Evolutionary conservation across 2,329 filamentous ascomycete species (phyloP).

Genomic region (Curvularia sp.): DNA sequence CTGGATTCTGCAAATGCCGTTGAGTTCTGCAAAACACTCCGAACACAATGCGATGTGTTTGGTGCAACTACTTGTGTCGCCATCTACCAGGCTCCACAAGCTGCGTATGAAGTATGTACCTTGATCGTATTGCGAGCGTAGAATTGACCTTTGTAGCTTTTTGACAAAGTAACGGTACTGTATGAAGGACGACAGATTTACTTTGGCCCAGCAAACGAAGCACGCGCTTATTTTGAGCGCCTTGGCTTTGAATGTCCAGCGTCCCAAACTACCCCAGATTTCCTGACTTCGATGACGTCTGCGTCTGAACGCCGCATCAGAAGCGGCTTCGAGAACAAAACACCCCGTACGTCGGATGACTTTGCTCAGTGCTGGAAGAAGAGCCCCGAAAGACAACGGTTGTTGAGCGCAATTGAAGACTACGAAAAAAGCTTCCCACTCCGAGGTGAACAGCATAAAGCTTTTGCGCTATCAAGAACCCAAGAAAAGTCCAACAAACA

Average conservation of each 20-base stretch:
- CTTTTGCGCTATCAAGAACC: slow-evolving; percentile 43
- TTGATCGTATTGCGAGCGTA: neutral
- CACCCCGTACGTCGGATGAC: slow-evolving; percentile 49
- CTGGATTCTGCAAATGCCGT: slow-evolving; percentile 74
- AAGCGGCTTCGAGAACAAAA: slow-evolving; percentile 50
- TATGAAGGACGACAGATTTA: slow-evolving; percentile 73
- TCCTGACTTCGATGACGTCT: slow-evolving; percentile 72
- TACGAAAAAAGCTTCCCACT: slow-evolving; percentile 54
- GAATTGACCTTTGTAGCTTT: slow-evolving; percentile 12
- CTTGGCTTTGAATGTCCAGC: slow-evolving; percentile 65
- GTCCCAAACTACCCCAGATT: slow-evolving; percentile 72
- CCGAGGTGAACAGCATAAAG: slow-evolving; percentile 52
- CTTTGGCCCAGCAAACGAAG: slow-evolving; percentile 67
- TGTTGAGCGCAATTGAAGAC: slow-evolving; percentile 52
- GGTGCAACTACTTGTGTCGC: slow-evolving; percentile 51
- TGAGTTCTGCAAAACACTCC: slow-evolving; percentile 66
- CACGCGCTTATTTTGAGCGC: slow-evolving; percentile 70
- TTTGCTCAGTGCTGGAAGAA: slow-evolving; percentile 60
- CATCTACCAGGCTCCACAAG: slow-evolving; percentile 58
- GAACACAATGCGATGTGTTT: slow-evolving; percentile 64
- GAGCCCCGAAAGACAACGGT: slow-evolving; percentile 48
- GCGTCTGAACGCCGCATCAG: slow-evolving; percentile 41
- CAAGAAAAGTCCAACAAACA: slow-evolving; percentile 58
- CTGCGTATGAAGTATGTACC: slow-evolving; percentile 63
- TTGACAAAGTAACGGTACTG: slow-evolving; percentile 29